These are phyloP conservation scores for Aureococcus anophagefferens DNA, from an alignment of 108 stramenopile species.

Conservation along the genomic window DNA sequence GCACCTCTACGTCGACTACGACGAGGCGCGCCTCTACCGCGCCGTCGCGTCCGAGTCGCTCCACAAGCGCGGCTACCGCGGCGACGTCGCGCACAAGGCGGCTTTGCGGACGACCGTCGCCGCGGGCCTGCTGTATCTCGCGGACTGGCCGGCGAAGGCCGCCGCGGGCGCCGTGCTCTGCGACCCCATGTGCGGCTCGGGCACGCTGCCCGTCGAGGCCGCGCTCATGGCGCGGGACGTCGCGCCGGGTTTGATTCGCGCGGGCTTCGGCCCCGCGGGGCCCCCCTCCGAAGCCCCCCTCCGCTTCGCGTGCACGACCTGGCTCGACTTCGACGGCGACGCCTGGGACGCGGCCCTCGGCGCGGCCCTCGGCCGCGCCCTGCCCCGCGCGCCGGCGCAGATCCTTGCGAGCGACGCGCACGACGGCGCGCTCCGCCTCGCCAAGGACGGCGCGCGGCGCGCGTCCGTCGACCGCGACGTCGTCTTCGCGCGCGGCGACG, in stretches of 20 bases:
- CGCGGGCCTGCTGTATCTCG: neutral
- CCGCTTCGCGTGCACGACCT: neutral
- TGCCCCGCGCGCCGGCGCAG: too few species aligned
- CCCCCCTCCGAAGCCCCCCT: too few species aligned
- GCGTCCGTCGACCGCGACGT: neutral
- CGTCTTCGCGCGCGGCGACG: neutral
- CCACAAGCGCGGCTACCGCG: conserved; percentile 10
- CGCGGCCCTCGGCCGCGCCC: neutral
- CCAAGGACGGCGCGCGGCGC: too few species aligned
- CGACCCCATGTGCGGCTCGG: conserved; percentile 18
- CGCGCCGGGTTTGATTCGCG: conserved; percentile 8
- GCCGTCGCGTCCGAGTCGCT: conserved; percentile 3
- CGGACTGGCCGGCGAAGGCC: neutral
- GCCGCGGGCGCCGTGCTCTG: neutral
- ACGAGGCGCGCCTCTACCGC: conserved; percentile 1
- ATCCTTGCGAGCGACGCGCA: neutral
- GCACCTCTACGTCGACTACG: conserved; percentile 1
- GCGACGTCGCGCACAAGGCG: neutral
- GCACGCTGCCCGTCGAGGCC: conserved; percentile 11
- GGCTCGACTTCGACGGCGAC: neutral
- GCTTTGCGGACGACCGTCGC: conserved; percentile 6
- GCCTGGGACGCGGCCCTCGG: neutral
- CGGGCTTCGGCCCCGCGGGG: neutral
- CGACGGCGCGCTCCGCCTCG: neutral
- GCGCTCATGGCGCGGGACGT: conserved; percentile 6